phyloP scores from a whole-genome alignment of 768 basidiomycete species.

The Mycena metata region DNA sequence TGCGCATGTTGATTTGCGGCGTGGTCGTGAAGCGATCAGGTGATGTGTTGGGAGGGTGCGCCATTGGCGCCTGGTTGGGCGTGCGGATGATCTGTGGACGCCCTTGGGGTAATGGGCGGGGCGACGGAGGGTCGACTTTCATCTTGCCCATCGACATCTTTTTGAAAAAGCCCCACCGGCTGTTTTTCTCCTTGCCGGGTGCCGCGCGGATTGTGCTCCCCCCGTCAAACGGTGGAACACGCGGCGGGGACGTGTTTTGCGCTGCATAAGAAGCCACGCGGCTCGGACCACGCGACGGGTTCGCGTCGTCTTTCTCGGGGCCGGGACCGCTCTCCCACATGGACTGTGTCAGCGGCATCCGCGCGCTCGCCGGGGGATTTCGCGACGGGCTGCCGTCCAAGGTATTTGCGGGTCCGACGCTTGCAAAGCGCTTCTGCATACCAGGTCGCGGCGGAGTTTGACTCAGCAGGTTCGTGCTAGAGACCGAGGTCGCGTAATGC shows the following conservation, averaged over 20 bases:
- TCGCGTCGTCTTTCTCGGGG: conserved; percentile 7
- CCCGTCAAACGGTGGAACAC: conserved; percentile 13
- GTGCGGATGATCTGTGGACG: conserved; percentile 49
- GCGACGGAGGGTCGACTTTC: conserved; percentile 70
- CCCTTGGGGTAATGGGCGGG: conserved; percentile 52
- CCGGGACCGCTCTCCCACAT: conserved; percentile 66
- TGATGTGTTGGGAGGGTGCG: conserved; percentile 38
- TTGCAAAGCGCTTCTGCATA: conserved; percentile 73
- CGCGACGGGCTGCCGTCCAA: conserved; percentile 52
- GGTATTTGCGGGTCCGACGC: conserved; percentile 70
- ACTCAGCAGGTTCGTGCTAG: conserved; percentile 75
- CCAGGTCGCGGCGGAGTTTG: conserved; percentile 50
- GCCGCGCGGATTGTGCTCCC: conserved; percentile 32
- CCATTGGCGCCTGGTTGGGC: conserved; percentile 42
- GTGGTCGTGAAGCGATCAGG: conserved; percentile 56
- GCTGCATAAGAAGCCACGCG: conserved; percentile 6
- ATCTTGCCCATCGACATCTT: conserved; percentile 99
- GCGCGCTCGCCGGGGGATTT: conserved; percentile 50
- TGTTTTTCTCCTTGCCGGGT: conserved; percentile 68
- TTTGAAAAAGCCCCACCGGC: conserved; percentile 95
- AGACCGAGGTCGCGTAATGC: conserved; percentile 72
- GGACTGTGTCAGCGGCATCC: conserved; percentile 60
- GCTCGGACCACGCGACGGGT: conserved; percentile 5
- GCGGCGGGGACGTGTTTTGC: conserved; percentile 33
- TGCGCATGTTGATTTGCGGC: conserved; percentile 78